These are phyloP conservation scores for Plasmodium berghei DNA, from an alignment of 169 alveolate species.

Conservation along the genomic window DNA sequence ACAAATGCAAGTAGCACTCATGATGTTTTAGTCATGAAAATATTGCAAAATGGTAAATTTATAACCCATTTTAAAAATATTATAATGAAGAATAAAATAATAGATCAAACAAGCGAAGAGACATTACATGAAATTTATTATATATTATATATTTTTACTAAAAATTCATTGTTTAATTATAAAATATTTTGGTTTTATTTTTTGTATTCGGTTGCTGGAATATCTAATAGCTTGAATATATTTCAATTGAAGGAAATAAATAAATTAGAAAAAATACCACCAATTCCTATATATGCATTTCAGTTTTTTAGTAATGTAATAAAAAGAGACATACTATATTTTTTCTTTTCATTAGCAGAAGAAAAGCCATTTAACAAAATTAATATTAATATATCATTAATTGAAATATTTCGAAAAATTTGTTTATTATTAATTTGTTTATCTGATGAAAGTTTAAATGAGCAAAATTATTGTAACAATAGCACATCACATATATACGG, in stretches of 20 bases:
- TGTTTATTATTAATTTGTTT: constrained; percentile 25
- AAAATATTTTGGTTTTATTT: constrained; percentile 71
- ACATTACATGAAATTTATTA: constrained; percentile 52
- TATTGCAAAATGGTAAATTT: constrained; percentile 41
- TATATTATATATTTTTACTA: constrained; percentile 55
- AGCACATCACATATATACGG: constrained; percentile 43
- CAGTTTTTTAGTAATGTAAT: constrained; percentile 64
- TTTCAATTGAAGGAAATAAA: constrained; percentile 29
- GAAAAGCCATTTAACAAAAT: constrained; percentile 16
- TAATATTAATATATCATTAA: constrained; percentile 19
- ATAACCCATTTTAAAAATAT: constrained; percentile 49
- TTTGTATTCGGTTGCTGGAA: constrained; percentile 14
- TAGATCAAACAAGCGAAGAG: constrained; percentile 19
- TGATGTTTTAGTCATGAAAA: constrained; percentile 37
- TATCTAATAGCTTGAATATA: constrained; percentile 17
- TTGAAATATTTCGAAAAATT: constrained; percentile 59
- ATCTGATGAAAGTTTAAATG: constrained; percentile 47
- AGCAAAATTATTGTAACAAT: constrained; percentile 45
- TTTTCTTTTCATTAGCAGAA: constrained; percentile 41
- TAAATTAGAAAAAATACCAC: constrained; percentile 22
- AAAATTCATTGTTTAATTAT: constrained; percentile 65
- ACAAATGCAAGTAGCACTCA: constrained; percentile 66
- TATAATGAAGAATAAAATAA: constrained; percentile 12
- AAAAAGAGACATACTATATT: constrained; percentile 38
- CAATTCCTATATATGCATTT: constrained; percentile 40